Evolutionary conservation across 192 early-diverging fungal species (phyloP).

Genomic region (Paraglomus occultum): DNA sequence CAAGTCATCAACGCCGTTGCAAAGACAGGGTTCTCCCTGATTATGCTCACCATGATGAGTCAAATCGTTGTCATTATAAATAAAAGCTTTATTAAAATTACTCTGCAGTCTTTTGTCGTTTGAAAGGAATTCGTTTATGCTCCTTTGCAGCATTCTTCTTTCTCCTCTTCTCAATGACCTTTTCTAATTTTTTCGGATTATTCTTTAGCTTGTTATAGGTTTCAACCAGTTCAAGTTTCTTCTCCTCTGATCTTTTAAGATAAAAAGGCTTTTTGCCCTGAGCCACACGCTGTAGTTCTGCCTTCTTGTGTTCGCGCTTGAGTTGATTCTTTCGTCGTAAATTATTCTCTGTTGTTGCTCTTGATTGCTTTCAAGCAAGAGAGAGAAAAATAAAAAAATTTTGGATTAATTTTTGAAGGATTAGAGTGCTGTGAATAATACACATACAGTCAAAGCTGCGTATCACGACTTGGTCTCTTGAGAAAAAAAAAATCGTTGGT

Average conservation of each 20-base stretch:
- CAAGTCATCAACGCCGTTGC: no score
- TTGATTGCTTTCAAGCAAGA: constrained; percentile 37
- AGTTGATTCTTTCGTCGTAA: constrained; percentile 58
- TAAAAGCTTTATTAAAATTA: constrained; percentile 20
- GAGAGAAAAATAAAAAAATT: no score
- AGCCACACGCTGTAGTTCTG: constrained; percentile 73
- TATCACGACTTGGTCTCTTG: no score
- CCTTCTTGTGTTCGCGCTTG: constrained; percentile 75
- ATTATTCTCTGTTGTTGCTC: constrained; percentile 47
- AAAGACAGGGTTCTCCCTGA: no score
- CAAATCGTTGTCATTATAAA: neutral
- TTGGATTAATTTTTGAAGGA: no score
- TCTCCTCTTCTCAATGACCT: constrained; percentile 87
- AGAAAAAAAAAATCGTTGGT: no score
- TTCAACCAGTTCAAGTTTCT: constrained; percentile 83
- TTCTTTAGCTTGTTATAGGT: constrained; percentile 71
- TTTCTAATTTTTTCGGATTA: constrained; percentile 73
- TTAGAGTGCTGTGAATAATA: no score
- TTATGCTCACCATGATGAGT: neutral
- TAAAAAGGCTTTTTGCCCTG: constrained; percentile 94
- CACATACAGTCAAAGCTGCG: no score
- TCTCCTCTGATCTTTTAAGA: constrained; percentile 82
- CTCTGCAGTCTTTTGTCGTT: constrained; percentile 40
- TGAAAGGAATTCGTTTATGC: constrained; percentile 63
- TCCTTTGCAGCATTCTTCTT: constrained; percentile 93